Percentiles rank a stretch among this genome's conserved stretches.
Evolutionary conservation across 139 green algal genomes (phyloP).

Genomic region (Chlorella sorokiniana): DNA sequence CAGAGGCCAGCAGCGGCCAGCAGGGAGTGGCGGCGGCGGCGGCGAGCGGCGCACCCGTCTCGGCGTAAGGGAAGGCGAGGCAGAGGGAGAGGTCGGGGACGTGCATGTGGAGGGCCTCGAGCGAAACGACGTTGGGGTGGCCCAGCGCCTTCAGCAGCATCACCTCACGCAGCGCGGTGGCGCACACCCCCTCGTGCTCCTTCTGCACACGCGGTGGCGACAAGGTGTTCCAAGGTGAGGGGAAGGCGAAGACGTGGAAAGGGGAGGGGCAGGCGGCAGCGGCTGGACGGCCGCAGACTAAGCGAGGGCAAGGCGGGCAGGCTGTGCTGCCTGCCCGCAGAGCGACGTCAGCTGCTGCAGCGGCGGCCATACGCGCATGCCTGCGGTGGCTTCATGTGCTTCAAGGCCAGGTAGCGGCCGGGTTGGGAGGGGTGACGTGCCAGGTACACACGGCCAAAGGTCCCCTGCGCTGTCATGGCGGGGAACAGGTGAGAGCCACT

Average conservation of each 20-base stretch:
- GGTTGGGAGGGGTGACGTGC: conserved; percentile 11
- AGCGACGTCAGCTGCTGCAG: neutral
- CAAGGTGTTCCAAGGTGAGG: too few relatives aligned
- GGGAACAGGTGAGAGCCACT: neutral
- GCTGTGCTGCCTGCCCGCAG: neutral
- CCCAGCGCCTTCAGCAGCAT: conserved; percentile 74
- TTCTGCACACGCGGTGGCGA: conserved; percentile 22
- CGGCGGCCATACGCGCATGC: neutral
- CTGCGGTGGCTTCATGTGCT: conserved; percentile 32
- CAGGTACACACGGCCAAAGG: conserved; percentile 31
- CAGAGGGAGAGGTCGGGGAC: conserved; percentile 47
- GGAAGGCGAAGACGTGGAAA: too few relatives aligned
- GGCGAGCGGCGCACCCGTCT: conserved; percentile 37
- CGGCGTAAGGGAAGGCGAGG: conserved; percentile 81
- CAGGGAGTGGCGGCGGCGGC: neutral
- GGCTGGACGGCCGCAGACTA: too few relatives aligned
- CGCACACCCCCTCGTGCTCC: conserved; percentile 72
- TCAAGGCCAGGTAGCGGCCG: conserved; percentile 10
- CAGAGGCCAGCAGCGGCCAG: neutral
- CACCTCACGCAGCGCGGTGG: conserved; percentile 77
- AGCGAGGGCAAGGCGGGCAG: too few relatives aligned
- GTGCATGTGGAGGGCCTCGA: conserved; percentile 63
- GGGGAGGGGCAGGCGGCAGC: too few relatives aligned
- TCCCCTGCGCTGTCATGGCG: conserved; percentile 1
- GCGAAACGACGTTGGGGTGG: conserved; percentile 72